Conservation (phyloP, 306 rosid genomes). For the Malus orientalis region DNA sequence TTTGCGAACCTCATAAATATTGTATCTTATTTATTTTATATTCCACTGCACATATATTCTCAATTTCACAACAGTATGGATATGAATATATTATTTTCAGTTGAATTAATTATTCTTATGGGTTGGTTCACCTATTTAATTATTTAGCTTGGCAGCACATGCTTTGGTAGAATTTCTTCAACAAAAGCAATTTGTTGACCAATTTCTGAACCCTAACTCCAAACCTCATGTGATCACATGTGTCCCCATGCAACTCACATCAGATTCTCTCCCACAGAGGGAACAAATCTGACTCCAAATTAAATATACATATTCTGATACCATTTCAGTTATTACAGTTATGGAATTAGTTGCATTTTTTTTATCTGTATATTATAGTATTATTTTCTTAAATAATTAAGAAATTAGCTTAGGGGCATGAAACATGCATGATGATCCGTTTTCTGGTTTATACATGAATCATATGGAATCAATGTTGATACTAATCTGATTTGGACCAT, state of each 20-base stretch:
- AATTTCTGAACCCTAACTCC: neutral
- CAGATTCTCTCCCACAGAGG: slow-evolving; percentile 28
- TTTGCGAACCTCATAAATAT: too few relatives aligned
- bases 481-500: neutral
- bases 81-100: neutral
- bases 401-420: neutral
- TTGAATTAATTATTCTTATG: neutral
- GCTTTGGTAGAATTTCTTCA: slow-evolving; percentile 8
- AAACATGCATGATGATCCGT: neutral
- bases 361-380: neutral
- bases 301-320: slow-evolving; percentile 16
- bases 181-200: slow-evolving; percentile 40
- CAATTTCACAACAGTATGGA: neutral
- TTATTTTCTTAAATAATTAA: neutral
- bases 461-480: neutral
- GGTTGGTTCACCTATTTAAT: neutral
- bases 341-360: slow-evolving; percentile 51
- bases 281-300: slow-evolving; percentile 30
- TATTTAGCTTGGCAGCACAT: slow-evolving; percentile 36
- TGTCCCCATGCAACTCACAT: slow-evolving; percentile 56
- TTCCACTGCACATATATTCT: too few relatives aligned
- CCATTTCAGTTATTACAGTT: slow-evolving; percentile 68
- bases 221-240: slow-evolving; percentile 64
- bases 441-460: slow-evolving; percentile 7
- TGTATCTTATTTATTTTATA: too few relatives aligned